A percentile compares a stretch with the other conserved stretches of the same genome.
These are phyloP conservation scores for Kwoniella heveanensis DNA, from an alignment of 768 basidiomycete species.

Conservation along the genomic window DNA sequence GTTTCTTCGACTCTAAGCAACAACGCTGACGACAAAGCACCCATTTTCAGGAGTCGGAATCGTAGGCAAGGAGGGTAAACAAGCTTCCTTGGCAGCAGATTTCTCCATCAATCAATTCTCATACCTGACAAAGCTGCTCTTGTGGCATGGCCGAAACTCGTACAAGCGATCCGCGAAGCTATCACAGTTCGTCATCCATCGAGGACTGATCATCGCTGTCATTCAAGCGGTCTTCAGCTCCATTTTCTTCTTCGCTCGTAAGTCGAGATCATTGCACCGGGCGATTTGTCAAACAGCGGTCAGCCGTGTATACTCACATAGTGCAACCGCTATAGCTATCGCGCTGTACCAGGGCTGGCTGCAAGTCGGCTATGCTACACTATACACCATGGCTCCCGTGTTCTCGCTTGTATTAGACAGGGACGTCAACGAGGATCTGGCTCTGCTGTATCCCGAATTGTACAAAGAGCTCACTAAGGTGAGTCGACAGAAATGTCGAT, in stretches of 20 bases:
- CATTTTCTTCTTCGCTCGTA: slow-evolving; percentile 58
- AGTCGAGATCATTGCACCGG: no score
- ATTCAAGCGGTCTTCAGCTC: slow-evolving; percentile 97
- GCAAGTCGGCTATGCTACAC: slow-evolving; percentile 92
- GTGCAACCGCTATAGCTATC: slow-evolving; percentile 66
- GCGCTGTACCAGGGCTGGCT: slow-evolving; percentile 98
- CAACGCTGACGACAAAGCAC: no score
- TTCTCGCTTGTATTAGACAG: slow-evolving; percentile 94
- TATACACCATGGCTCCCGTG: slow-evolving; percentile 98
- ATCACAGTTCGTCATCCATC: slow-evolving; percentile 97
- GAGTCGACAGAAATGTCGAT: slow-evolving; percentile 18
- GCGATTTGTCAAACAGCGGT: no score
- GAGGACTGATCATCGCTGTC: slow-evolving; percentile 92
- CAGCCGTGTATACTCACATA: no score
- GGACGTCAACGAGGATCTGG: slow-evolving; percentile 93
- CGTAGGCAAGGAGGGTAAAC: slow-evolving; percentile 98
- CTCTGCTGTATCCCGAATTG: slow-evolving; percentile 91
- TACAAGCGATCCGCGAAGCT: slow-evolving; percentile 97
- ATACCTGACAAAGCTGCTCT: slow-evolving; percentile 87
- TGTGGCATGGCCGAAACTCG: slow-evolving; percentile 98
- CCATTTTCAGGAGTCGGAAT: slow-evolving; percentile 96
- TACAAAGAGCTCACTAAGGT: slow-evolving; percentile 98
- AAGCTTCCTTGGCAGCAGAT: slow-evolving; percentile 97
- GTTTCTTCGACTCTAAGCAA: no score
- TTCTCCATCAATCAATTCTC: slow-evolving; percentile 98